Base-by-base conservation (phyloP, 139 green algal species). In the Chlamydomonas incerta region DNA sequence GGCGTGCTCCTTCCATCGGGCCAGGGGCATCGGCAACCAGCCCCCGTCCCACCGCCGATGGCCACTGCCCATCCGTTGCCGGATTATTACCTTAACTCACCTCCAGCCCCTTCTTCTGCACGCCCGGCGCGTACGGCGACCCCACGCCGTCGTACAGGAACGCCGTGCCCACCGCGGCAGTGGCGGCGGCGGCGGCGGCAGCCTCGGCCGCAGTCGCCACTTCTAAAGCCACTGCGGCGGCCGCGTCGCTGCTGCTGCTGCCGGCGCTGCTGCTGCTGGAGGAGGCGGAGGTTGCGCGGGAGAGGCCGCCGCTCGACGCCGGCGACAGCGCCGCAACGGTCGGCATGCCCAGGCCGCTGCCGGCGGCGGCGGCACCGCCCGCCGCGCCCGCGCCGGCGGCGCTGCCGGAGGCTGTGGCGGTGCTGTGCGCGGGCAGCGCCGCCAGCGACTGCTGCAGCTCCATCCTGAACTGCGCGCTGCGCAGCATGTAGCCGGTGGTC, bases 401-500 rank as follows among this genome's bases (percentile, higher is more conserved):
- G 28, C 52, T 11, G 0, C 71, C 14, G 31, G 50, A 23, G 50
- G 74, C 33, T 66, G 47, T 28, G 11, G 47, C 33, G 29, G 50
- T 28, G 60, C 24, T 67, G 28, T 58, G 57, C 13, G 75, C 26
- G 1, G 77, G 63, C 31, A 83, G 77, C 46, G 65, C 41, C 18
- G 67, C 55, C 13, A 83, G 77, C 46, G 77, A 83, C 8, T 86
- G 29, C 9, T 85, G 69, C 17, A 98, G 90, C 69, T 97, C 93
- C 81, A 98, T 72, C 9, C 94, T 90, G 88, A 94, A 95, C 87
- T 96, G 55, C 8, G 93, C 96, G 82, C 96, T 96, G 15, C 94
- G 86, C 86, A 98, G 97, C 88, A 96, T 90, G 91, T 96, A 96
- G 14, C 96, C 96, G 0, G 95, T 97, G 89, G 96, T 96, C 50